Percentiles rank a stretch among this genome's conserved stretches.
phyloP scores from a whole-genome alignment of 345 rosid species.

The Eucalyptus marginata region DNA sequence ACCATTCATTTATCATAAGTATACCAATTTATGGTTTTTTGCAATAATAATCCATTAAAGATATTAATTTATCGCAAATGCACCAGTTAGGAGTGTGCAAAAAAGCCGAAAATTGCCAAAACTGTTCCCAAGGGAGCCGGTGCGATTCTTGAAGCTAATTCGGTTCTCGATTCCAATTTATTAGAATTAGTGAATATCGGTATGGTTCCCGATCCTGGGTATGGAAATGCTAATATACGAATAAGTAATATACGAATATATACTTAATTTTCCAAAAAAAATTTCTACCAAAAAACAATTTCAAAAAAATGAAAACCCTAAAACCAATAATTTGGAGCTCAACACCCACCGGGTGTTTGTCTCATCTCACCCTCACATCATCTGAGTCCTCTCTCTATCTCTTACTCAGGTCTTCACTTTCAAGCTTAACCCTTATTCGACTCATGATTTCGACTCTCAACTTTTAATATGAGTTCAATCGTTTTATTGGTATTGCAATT shows the following conservation, averaged over 20 bases:
- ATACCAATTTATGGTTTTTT: too few relatives aligned
- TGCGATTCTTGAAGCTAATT: accelerated
- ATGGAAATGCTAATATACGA: too few relatives aligned
- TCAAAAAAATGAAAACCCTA: too few relatives aligned
- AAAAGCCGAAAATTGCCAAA: accelerated
- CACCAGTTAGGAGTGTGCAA: accelerated
- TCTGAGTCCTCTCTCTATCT: accelerated
- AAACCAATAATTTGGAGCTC: too few relatives aligned
- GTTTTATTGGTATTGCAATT: accelerated
- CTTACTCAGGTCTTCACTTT: too few relatives aligned
- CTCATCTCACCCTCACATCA: accelerated
- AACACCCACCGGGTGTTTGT: accelerated
- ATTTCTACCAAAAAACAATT: accelerated
- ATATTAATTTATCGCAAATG: too few relatives aligned
- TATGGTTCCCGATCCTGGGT: accelerated
- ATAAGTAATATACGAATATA: accelerated
- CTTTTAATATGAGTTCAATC: accelerated
- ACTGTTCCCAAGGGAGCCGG: accelerated
- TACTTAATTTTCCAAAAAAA: too few relatives aligned
- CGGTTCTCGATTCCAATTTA: accelerated
- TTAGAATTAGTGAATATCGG: accelerated
- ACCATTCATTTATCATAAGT: accelerated
- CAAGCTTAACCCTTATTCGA: accelerated
- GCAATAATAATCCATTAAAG: accelerated
- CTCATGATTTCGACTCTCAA: too few relatives aligned